Evolutionary conservation across 768 basidiomycete genomes (phyloP).

Genomic region (Macrocybe gigantea): DNA sequence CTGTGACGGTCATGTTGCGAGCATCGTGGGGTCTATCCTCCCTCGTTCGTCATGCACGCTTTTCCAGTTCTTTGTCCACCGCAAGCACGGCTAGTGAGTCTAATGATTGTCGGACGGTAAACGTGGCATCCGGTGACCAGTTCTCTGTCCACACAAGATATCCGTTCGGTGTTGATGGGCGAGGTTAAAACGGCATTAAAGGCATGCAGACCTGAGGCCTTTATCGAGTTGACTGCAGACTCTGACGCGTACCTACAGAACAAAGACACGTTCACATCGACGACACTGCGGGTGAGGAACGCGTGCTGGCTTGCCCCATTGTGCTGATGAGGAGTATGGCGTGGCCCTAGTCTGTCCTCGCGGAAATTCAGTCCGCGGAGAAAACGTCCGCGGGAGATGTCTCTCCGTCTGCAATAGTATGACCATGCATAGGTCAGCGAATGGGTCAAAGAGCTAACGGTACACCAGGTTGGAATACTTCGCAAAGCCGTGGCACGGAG

Average conservation of each 20-base stretch:
- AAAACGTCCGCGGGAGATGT: constrained; percentile 42
- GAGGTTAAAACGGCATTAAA: constrained; percentile 68
- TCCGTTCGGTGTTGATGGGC: constrained; percentile 44
- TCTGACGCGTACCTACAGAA: constrained; percentile 28
- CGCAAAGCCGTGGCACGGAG: constrained; percentile 54
- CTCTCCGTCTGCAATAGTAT: constrained; percentile 40
- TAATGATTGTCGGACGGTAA: no score
- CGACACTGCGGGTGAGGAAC: constrained; percentile 46
- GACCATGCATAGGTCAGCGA: constrained; percentile 3
- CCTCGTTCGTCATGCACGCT: no score
- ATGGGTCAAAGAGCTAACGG: not conserved
- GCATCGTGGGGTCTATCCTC: no score
- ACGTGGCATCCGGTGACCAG: not conserved
- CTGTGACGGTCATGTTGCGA: no score
- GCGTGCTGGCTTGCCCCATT: not conserved
- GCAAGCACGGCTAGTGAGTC: no score
- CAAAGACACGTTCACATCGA: constrained; percentile 52
- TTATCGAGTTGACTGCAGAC: not conserved
- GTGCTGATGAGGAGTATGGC: not conserved
- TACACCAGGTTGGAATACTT: constrained; percentile 34
- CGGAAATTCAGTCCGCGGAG: constrained; percentile 65
- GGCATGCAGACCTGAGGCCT: constrained; percentile 26
- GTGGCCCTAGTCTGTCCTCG: constrained; percentile 49
- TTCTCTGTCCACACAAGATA: constrained; percentile 25
- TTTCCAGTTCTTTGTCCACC: no score